Evolutionary conservation across 441 rosid genomes (phyloP), one percentile per base, ranked within the genome.

Genomic region (Daphne laureola): DNA sequence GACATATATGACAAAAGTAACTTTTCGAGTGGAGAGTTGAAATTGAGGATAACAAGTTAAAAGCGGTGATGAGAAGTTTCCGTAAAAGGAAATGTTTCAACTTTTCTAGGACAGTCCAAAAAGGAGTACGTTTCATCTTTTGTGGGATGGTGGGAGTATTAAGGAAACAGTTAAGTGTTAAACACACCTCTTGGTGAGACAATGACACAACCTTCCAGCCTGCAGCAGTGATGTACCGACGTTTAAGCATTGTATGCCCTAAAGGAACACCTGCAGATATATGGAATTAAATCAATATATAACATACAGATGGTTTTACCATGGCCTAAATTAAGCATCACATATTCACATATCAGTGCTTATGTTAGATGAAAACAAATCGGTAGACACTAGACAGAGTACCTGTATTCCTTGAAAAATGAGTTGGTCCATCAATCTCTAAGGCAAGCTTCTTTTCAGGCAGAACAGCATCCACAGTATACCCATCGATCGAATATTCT

Each of bases 371-470:
- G 52, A 50, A 59, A 62, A 35, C n/a, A 73, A 2, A 31, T 5
- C 6, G 38, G 38, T 11, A 31, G 8, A 31, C 38, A 9, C 9
- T 11, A 31, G 8, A 31, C 38, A 9, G 38, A 79, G 4, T 23
- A 85, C 98, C 84, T 0, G 83, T 71, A 66, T 93, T 93, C 72
- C 96, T 84, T 38, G 96, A 84, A 75, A 93, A 92, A 80, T 92
- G 96, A 51, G 96, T 82, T 47, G 92, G 95, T 62, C 97, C 97
- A 54, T 93, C 98, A 42, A 89, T 89, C 80, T 89, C 98, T 56
- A 93, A 65, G 54, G 93, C 98, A 66, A 89, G 66, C 68, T 79
- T 89, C 66, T 83, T 83, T 66, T 86, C 96, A 16, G 86, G 71
- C 48, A 86, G 66, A 61, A 69, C 96, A 63, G 92, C 95, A 78